A percentile compares a stretch with the other conserved stretches of the same genome.
Evolutionary conservation across 1,284 basidiomycete species (phyloP).

Genomic region (Cutaneotrichosporon sp.): DNA sequence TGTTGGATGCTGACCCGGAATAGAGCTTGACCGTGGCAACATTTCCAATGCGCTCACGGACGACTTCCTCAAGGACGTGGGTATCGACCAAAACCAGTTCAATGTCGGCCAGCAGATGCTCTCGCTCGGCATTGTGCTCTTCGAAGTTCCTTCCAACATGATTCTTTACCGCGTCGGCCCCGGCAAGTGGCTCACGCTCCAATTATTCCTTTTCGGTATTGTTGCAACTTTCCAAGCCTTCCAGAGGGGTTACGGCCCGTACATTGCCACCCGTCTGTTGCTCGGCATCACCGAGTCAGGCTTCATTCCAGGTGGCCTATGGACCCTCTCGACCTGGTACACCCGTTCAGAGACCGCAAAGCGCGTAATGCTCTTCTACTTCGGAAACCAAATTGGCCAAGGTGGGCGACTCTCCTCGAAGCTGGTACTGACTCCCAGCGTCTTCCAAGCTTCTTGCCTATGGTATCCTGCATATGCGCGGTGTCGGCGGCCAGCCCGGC

Average conservation of each 20-base stretch:
- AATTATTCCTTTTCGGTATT: conserved; percentile 30
- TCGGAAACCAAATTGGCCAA: conserved; percentile 26
- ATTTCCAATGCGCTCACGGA: conserved; percentile 33
- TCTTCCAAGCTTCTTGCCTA: conserved; percentile 24
- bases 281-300: conserved; percentile 30
- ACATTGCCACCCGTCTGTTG: conserved; percentile 29
- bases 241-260: conserved; percentile 29
- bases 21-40: conserved; percentile 23
- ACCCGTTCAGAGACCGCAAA: conserved; percentile 29
- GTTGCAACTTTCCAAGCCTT: conserved; percentile 35
- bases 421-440: too few species aligned
- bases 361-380: conserved; percentile 34
- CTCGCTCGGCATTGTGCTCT: conserved; percentile 35
- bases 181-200: conserved; percentile 25
- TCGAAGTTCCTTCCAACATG: conserved; percentile 34
- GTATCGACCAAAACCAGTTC: conserved; percentile 34
- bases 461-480: conserved; percentile 31
- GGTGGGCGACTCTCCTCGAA: too few species aligned
- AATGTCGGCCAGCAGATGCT: conserved; percentile 36
- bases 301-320: conserved; percentile 30
- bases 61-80: conserved; percentile 31
- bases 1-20: too few species aligned
- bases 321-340: conserved; percentile 23
- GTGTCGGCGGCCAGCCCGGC: conserved; percentile 25
- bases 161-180: conserved; percentile 26